Base-by-base conservation (phyloP, 768 basidiomycete genomes). In the Naganishia friedmannii region DNA sequence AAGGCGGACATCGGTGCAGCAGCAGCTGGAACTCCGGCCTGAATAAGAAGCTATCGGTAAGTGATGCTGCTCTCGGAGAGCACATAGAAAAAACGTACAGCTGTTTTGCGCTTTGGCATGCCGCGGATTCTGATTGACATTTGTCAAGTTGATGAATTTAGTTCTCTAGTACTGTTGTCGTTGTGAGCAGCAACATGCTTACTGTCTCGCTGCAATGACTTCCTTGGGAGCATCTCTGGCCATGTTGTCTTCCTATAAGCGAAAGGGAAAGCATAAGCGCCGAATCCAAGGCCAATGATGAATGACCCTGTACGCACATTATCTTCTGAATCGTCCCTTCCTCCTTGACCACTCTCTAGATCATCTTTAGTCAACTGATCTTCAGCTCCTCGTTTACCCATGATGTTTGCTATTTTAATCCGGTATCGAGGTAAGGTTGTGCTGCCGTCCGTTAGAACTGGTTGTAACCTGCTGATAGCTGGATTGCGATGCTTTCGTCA, bases 341-440 rank as follows among this genome's bases (percentile, higher is more conserved):
- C 28, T 72, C 74, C 51, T 70, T 66, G 29, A 71, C 73, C 65
- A 45, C 23, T 37, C 53, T 71, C 70, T 7, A 63, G 76, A 53
- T 74, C 76, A 56, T 80, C 79, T 70, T 77, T 77, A 15, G 76
- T 76, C 45, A 73, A 65, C 57, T 80, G 78, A 53, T 75, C 70
- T 28, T 78, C 78, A n/a, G 79, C 79, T 19, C 67, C 72, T 56
- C 79, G 74, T 69, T 80, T 80, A 9, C 77, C 77, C 79, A 80
- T 80, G 26, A 15, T 58, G 48, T 51, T 3, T 34, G 7, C 6
- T 58, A 17, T 19, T 26, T 29, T 13, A 26, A 19, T 34, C 5
- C 17, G 23, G 13, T 23, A 32, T 56, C 32, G 32, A 56, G 54
- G 15, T 26, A 7, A 17, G 31, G 54, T 7, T 26, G 26, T 17